phyloP scores from a whole-genome alignment of 148 eudicot genomes.

The Persicaria tinctoria region DNA sequence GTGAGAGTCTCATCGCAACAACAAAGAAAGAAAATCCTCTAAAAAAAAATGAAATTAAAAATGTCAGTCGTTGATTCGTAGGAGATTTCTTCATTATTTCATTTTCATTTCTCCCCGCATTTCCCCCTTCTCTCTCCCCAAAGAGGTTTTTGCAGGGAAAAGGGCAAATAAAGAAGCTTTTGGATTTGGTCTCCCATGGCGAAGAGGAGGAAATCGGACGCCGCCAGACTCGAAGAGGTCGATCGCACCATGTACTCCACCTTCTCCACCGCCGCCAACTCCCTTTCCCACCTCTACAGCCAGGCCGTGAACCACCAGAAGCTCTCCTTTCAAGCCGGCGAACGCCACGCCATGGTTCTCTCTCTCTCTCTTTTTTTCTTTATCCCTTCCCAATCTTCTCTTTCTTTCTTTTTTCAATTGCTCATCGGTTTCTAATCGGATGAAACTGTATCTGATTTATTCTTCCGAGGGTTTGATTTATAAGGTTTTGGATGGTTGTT shows the following conservation, averaged over 20 bases:
- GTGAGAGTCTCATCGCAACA: no score
- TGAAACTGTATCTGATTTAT: neutral
- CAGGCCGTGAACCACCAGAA: slow-evolving; percentile 78
- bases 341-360: slow-evolving; percentile 42
- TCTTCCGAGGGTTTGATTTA: neutral
- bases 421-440: no score
- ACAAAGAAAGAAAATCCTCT: no score
- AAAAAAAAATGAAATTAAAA: neutral
- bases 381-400: neutral
- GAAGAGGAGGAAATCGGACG: slow-evolving; percentile 74
- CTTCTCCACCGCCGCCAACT: slow-evolving; percentile 67
- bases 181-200: slow-evolving; percentile 30
- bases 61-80: neutral
- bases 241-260: slow-evolving; percentile 82
- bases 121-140: neutral
- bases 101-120: neutral
- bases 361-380: neutral
- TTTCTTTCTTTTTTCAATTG: neutral
- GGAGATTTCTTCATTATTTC: neutral
- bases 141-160: slow-evolving; percentile 1
- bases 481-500: neutral
- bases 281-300: slow-evolving; percentile 71
- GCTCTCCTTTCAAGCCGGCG: slow-evolving; percentile 59
- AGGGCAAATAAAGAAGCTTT: neutral
- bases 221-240: slow-evolving; percentile 71